Evolutionary conservation across 2,329 filamentous ascomycete genomes (phyloP).

Genomic region (Fusarium devonianum): DNA sequence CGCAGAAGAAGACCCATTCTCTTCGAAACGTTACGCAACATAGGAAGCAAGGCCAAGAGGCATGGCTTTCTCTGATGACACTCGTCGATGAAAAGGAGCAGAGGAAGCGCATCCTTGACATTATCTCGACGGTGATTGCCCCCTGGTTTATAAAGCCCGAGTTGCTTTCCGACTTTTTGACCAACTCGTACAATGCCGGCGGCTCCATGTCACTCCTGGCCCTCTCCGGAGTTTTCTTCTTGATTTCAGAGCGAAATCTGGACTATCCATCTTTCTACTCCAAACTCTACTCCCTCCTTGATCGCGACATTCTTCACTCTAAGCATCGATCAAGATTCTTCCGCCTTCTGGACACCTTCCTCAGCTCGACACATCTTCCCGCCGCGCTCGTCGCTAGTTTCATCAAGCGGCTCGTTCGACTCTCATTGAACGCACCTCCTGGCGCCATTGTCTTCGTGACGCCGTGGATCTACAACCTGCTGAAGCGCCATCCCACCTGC

Average conservation of each 20-base stretch:
- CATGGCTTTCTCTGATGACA: conserved; percentile 82
- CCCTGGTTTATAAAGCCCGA: conserved; percentile 92
- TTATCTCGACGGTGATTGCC: conserved; percentile 79
- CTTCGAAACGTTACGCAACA: conserved; percentile 72
- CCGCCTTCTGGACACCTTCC: conserved; percentile 87
- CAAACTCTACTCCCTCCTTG: conserved; percentile 92
- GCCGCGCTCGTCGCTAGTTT: conserved; percentile 92
- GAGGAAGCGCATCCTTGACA: conserved; percentile 78
- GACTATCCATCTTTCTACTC: conserved; percentile 95
- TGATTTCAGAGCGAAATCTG: conserved; percentile 91
- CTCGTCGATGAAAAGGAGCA: conserved; percentile 73
- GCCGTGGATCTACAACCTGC: conserved; percentile 94
- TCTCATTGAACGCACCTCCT: conserved; percentile 88
- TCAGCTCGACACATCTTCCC: conserved; percentile 90
- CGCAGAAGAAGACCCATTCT: conserved; percentile 71
- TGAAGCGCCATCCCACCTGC: conserved; percentile 87
- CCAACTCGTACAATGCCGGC: conserved; percentile 88
- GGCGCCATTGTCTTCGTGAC: conserved; percentile 87
- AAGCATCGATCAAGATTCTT: conserved; percentile 95
- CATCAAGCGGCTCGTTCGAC: conserved; percentile 87
- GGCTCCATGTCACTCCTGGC: conserved; percentile 88
- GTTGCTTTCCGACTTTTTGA: conserved; percentile 92
- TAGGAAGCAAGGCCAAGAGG: conserved; percentile 82
- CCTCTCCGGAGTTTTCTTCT: conserved; percentile 90
- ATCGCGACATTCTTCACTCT: conserved; percentile 86